Conservation (phyloP, 148 eudicot genomes). For the Simmondsia chinensis region DNA sequence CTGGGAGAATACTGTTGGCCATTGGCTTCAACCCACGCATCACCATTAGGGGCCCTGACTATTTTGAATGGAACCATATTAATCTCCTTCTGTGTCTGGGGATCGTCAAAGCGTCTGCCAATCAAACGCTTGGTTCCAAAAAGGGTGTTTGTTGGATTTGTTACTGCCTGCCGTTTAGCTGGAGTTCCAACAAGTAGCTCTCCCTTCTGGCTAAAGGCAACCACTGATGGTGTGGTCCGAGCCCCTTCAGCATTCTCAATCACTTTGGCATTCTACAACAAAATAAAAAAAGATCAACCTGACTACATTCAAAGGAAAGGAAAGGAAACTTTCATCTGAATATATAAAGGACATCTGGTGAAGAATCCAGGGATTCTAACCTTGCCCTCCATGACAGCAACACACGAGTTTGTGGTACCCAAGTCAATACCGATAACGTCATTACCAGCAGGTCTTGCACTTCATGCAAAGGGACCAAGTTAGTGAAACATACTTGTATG, state of each 20-base stretch:
- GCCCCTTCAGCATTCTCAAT: conserved; percentile 95
- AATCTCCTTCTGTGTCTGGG: conserved; percentile 92
- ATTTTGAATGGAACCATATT: conserved; percentile 93
- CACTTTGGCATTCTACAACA: conserved; percentile 61
- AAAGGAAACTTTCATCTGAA: neutral
- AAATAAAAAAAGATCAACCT: neutral
- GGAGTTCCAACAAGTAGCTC: conserved; percentile 91
- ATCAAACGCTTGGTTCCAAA: conserved; percentile 86
- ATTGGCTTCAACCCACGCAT: conserved; percentile 97
- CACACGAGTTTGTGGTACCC: conserved; percentile 97
- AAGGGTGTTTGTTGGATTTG: conserved; percentile 77
- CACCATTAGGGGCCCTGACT: conserved; percentile 86
- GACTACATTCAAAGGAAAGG: neutral
- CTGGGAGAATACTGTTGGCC: conserved; percentile 94
- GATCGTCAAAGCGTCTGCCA: conserved; percentile 82
- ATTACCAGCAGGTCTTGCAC: conserved; percentile 65
- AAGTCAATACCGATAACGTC: conserved; percentile 96
- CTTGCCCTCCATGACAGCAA: conserved; percentile 97
- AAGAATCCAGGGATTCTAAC: conserved; percentile 16
- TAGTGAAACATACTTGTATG: neutral
- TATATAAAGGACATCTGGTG: neutral
- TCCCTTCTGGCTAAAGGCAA: conserved; percentile 69
- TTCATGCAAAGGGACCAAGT: conserved; percentile 13
- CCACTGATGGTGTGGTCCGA: conserved; percentile 95
- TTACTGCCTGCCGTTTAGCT: conserved; percentile 92